phyloP scores from a whole-genome alignment of 306 rosid genomes.

The Psophocarpus tetragonolobus region DNA sequence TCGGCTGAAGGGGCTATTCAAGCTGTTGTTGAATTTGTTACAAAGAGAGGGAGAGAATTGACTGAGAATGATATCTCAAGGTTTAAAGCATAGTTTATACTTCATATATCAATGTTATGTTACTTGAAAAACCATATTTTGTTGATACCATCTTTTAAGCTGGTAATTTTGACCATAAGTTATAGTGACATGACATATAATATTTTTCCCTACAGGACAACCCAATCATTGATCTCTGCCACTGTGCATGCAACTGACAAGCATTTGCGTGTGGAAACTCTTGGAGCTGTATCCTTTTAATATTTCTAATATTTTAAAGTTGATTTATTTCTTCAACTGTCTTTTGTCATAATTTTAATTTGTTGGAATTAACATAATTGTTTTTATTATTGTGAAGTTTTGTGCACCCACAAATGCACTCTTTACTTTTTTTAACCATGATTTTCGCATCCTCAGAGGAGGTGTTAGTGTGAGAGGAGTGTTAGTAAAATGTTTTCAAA shows the following conservation, averaged over 20 bases:
- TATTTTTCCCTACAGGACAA: conserved; percentile 64
- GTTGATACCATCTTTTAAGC: conserved; percentile 12
- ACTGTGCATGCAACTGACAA: conserved; percentile 74
- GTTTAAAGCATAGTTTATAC: conserved; percentile 45
- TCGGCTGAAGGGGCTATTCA: conserved; percentile 98
- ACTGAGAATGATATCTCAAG: conserved; percentile 83
- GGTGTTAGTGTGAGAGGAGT: too few species aligned
- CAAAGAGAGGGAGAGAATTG: conserved; percentile 77
- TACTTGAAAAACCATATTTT: conserved; percentile 19
- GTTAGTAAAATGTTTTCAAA: too few species aligned
- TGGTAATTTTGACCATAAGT: conserved; percentile 26
- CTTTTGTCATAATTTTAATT: conserved; percentile 16
- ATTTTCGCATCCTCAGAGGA: too few species aligned
- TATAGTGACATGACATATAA: conserved; percentile 35
- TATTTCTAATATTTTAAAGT: neutral
- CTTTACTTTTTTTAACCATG: too few species aligned
- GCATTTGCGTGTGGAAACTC: conserved; percentile 84
- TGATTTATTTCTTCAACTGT: neutral
- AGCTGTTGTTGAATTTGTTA: conserved; percentile 85
- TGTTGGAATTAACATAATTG: neutral
- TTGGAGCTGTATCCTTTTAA: conserved; percentile 92
- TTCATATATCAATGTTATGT: neutral
- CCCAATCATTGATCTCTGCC: conserved; percentile 88
- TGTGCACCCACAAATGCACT: too few species aligned
- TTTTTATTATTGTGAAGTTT: neutral